These are phyloP conservation scores for Xylaria multiplex DNA, from an alignment of 2,329 filamentous ascomycete species.

Conservation along the genomic window DNA sequence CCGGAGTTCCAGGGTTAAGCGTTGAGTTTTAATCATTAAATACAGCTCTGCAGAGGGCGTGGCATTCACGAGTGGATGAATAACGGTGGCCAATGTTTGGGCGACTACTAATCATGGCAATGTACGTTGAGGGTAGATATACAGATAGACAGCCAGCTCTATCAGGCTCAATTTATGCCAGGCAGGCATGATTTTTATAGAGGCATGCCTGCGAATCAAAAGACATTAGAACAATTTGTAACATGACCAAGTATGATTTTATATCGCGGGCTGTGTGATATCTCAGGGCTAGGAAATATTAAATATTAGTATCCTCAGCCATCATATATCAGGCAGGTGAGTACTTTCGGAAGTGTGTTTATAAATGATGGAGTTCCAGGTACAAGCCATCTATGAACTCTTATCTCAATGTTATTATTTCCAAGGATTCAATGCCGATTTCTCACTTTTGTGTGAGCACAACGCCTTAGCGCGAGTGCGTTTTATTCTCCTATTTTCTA, in stretches of 20 bases:
- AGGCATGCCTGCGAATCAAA: constrained; percentile 39
- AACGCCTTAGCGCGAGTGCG: too few relatives aligned
- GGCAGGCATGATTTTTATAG: constrained; percentile 40
- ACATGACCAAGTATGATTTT: constrained; percentile 21
- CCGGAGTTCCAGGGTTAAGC: constrained; percentile 69
- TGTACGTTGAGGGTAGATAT: constrained; percentile 45
- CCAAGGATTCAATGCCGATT: too few relatives aligned
- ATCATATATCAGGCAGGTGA: neutral
- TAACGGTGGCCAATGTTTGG: constrained; percentile 33
- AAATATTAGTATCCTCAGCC: neutral
- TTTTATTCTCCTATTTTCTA: too few relatives aligned
- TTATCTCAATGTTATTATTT: too few relatives aligned
- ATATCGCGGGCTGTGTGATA: neutral
- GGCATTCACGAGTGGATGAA: constrained; percentile 35
- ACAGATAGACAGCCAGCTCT: constrained; percentile 40
- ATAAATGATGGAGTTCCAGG: too few relatives aligned
- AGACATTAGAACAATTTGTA: constrained; percentile 42
- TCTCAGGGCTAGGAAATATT: too few relatives aligned
- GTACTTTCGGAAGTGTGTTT: too few relatives aligned
- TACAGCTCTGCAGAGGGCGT: constrained; percentile 23
- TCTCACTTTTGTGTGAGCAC: too few relatives aligned
- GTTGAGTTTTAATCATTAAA: constrained; percentile 33
- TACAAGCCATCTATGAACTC: too few relatives aligned
- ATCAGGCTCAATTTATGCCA: constrained; percentile 31
- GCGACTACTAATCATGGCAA: constrained; percentile 36